These are phyloP conservation scores for Scytalidium sp. DNA, from an alignment of 2,329 filamentous ascomycete genomes.

Conservation along the genomic window DNA sequence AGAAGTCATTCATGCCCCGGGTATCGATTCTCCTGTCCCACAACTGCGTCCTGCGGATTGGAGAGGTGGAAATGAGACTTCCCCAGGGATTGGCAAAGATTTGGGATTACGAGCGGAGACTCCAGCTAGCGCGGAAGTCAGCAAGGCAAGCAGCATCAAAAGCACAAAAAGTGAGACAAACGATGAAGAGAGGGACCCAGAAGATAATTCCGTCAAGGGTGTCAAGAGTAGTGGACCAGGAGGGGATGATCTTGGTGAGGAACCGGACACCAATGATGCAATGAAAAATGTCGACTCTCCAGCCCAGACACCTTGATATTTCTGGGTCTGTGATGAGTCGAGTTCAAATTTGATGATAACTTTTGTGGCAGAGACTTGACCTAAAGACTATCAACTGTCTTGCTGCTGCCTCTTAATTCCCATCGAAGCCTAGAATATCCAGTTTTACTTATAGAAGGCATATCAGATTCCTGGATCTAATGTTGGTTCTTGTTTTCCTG, in stretches of 20 bases:
- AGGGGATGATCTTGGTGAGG: slow-evolving; percentile 22
- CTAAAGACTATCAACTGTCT: too few species aligned
- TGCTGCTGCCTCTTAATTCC: too few species aligned
- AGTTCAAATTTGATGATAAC: too few species aligned
- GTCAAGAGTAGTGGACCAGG: slow-evolving; percentile 23
- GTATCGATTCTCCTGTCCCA: slow-evolving; percentile 63
- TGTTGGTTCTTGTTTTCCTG: too few species aligned
- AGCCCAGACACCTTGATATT: too few species aligned
- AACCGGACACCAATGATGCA: too few species aligned
- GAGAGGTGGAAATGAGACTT: slow-evolving; percentile 55
- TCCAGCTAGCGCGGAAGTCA: slow-evolving; percentile 63
- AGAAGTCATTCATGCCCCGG: slow-evolving; percentile 61
- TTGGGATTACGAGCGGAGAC: slow-evolving; percentile 67
- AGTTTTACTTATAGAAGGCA: too few species aligned
- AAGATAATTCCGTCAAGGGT: slow-evolving; percentile 19
- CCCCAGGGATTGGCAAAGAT: slow-evolving; percentile 54
- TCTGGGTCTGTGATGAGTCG: too few species aligned
- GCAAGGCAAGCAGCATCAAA: slow-evolving; percentile 68
- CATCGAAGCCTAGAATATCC: too few species aligned
- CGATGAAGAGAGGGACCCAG: slow-evolving; percentile 1
- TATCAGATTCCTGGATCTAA: too few species aligned
- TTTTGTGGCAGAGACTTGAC: too few species aligned
- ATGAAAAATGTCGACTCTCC: too few species aligned
- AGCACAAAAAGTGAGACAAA: slow-evolving; percentile 25
- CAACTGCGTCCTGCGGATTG: slow-evolving; percentile 70